Conservation (phyloP, 495 filamentous ascomycete species). For the Xylaria acuta region DNA sequence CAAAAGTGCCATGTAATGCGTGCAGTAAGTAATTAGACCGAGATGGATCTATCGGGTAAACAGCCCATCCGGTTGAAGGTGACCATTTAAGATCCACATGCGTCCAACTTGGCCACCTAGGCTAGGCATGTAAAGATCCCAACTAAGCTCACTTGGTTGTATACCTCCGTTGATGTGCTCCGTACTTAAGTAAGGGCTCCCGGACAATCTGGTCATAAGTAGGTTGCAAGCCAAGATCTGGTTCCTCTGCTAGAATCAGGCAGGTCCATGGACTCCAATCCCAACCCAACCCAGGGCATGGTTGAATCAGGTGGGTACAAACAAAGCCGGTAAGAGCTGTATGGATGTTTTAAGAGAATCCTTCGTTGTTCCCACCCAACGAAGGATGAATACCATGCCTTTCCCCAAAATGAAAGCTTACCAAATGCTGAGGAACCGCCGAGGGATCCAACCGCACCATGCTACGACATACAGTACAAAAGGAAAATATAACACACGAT, state of each 20-base stretch:
- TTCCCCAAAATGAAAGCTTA: not conserved
- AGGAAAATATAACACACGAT: not conserved
- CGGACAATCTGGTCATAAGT: too few relatives aligned
- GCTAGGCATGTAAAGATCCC: too few relatives aligned
- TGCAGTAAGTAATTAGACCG: not conserved
- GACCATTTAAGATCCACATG: not conserved
- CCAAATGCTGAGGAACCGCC: not conserved
- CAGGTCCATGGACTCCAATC: not conserved
- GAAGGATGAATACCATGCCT: not conserved
- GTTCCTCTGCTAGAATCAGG: not conserved
- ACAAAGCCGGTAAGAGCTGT: too few relatives aligned
- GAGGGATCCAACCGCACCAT: not conserved
- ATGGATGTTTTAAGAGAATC: not conserved
- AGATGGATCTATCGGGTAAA: not conserved
- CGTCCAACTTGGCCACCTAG: too few relatives aligned
- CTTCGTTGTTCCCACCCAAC: not conserved
- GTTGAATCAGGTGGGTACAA: too few relatives aligned
- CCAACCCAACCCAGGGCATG: not conserved
- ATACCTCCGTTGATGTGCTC: too few relatives aligned
- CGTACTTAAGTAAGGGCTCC: too few relatives aligned
- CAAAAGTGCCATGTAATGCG: not conserved
- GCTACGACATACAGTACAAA: not conserved
- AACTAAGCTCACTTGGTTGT: too few relatives aligned
- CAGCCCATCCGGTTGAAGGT: not conserved
- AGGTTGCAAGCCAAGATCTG: not conserved